Conservation (phyloP, 139 green algal species). For the Picochlorum sp. region DNA sequence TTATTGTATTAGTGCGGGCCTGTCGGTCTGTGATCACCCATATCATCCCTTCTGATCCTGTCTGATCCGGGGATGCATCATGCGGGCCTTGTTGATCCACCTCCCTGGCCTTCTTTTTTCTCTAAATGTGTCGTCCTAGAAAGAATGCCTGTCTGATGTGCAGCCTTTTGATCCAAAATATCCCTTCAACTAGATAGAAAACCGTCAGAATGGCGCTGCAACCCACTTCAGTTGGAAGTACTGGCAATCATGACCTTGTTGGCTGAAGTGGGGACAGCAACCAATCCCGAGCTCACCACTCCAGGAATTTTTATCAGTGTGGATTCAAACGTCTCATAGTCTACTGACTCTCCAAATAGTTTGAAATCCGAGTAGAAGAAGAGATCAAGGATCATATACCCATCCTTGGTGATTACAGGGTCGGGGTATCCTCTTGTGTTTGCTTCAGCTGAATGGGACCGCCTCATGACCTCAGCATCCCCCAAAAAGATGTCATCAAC, state of each 20-base stretch:
- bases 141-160: too few relatives aligned
- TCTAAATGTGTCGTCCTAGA: too few relatives aligned
- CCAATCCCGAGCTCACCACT: constrained; percentile 44
- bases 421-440: constrained; percentile 25
- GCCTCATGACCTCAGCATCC: constrained; percentile 76
- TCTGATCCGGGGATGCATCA: not conserved
- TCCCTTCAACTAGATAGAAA: too few relatives aligned
- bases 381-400: constrained; percentile 36
- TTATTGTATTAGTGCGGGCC: not conserved
- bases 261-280: constrained; percentile 21
- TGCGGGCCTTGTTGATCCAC: too few relatives aligned
- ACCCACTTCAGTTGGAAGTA: not conserved
- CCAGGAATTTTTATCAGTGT: constrained; percentile 44
- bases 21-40: not conserved
- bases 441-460: not conserved
- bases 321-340: constrained; percentile 29
- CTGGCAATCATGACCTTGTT: not conserved
- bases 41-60: not conserved
- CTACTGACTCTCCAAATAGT: constrained; percentile 46
- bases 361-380: constrained; percentile 47
- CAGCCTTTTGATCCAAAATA: too few relatives aligned
- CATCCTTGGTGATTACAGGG: constrained; percentile 27
- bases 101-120: too few relatives aligned
- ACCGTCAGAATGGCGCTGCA: too few relatives aligned
- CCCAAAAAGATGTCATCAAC: constrained; percentile 76